phyloP scores from a whole-genome alignment of 805 yeast species.

The Hanseniaspora guilliermondii region DNA sequence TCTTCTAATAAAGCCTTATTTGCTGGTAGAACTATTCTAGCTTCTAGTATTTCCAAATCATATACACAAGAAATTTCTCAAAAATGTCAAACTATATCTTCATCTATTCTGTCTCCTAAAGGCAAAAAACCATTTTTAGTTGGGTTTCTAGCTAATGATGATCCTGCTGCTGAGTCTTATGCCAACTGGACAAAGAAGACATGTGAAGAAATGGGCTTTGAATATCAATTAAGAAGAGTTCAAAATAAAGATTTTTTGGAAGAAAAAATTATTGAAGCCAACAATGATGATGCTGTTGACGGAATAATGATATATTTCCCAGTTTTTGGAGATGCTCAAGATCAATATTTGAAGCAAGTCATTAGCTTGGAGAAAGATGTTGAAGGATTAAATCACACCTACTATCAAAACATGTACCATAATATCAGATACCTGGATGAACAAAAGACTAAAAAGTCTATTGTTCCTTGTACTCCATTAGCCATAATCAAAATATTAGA shows the following conservation, averaged over 20 bases:
- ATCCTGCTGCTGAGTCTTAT: constrained; percentile 91
- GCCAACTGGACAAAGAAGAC: constrained; percentile 95
- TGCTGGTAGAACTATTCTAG: constrained; percentile 70
- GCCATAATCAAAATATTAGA: constrained; percentile 91
- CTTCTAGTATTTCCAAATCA: constrained; percentile 75
- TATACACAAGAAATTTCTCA: constrained; percentile 58
- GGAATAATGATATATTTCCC: constrained; percentile 98
- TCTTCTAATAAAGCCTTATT: neutral
- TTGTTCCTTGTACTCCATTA: constrained; percentile 91
- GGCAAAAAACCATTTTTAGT: constrained; percentile 59
- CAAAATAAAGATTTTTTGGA: constrained; percentile 71
- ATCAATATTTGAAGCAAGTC: constrained; percentile 88
- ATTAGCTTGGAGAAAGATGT: constrained; percentile 88
- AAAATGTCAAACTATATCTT: constrained; percentile 39
- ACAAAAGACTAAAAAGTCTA: constrained; percentile 60
- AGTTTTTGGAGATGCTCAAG: constrained; percentile 89
- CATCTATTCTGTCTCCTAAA: constrained; percentile 18
- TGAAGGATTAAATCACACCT: constrained; percentile 84
- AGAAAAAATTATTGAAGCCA: constrained; percentile 70
- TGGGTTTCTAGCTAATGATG: constrained; percentile 82
- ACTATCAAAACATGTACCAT: constrained; percentile 90
- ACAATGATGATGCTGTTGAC: constrained; percentile 58
- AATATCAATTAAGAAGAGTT: constrained; percentile 62
- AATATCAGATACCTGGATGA: constrained; percentile 74
- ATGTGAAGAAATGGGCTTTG: constrained; percentile 71